A percentile compares a stretch with the other conserved stretches of the same genome.
Evolutionary conservation across 768 basidiomycete genomes (phyloP).

Genomic region (Coprinopsis sp.): DNA sequence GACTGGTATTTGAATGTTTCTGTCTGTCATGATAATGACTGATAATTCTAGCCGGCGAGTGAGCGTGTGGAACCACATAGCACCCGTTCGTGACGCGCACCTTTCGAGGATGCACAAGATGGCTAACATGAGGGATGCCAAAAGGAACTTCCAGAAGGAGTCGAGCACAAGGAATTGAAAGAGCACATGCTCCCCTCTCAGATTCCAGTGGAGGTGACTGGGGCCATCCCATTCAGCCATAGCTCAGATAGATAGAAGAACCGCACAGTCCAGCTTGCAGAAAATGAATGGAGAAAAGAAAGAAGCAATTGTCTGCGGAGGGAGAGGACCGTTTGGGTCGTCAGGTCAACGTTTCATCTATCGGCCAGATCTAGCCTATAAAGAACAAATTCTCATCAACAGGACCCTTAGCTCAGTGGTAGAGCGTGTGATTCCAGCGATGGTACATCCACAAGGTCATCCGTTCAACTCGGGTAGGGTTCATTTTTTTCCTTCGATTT

Average conservation of each 20-base stretch:
- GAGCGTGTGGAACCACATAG: not conserved
- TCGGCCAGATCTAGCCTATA: too few relatives aligned
- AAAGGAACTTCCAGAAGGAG: conserved; percentile 45
- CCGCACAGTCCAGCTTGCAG: not conserved
- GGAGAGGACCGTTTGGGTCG: too few relatives aligned
- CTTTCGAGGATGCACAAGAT: conserved; percentile 54
- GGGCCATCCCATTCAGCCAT: conserved; percentile 22
- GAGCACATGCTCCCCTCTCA: conserved; percentile 35
- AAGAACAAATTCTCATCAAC: not conserved
- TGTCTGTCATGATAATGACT: conserved; percentile 45
- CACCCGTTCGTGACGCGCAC: conserved; percentile 37
- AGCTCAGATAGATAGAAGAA: not conserved
- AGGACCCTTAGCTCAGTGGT: conserved; percentile 6
- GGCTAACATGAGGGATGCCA: conserved; percentile 40
- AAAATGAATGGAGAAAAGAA: not conserved
- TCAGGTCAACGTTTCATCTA: too few relatives aligned
- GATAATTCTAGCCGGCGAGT: conserved; percentile 35
- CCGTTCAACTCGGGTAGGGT: conserved; percentile 40
- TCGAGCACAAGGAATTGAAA: conserved; percentile 36
- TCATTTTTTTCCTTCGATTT: not conserved
- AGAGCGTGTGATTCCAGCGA: conserved; percentile 5
- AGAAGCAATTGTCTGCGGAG: not conserved
- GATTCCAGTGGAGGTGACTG: conserved; percentile 40
- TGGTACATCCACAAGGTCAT: conserved; percentile 40
- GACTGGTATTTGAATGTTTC: conserved; percentile 37